A percentile compares a stretch with the other conserved stretches of the same genome.
phyloP scores from a whole-genome alignment of 352 stramenopile species.

The Phytophthora rubi region DNA sequence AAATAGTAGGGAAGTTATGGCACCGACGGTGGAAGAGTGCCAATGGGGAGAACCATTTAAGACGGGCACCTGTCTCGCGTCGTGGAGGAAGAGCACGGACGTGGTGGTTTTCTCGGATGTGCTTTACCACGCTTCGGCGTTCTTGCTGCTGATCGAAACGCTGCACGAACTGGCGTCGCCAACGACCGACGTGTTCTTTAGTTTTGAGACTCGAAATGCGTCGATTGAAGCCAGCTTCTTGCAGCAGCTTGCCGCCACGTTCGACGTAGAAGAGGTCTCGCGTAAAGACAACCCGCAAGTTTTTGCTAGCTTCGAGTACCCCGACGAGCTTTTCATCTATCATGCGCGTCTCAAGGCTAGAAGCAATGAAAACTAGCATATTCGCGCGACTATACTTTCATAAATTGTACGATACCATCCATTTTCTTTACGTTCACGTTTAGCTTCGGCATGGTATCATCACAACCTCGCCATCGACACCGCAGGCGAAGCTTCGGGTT shows the following conservation, averaged over 20 bases:
- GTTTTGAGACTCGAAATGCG: constrained; percentile 52
- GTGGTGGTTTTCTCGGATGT: constrained; percentile 61
- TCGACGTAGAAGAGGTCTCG: constrained; percentile 36
- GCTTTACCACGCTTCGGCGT: constrained; percentile 52
- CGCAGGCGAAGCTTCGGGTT: constrained; percentile 1
- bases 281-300: constrained; percentile 21
- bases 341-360: constrained; percentile 35
- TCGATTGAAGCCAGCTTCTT: constrained; percentile 52
- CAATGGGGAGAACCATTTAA: constrained; percentile 48
- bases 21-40: constrained; percentile 42
- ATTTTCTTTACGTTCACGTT: background rate
- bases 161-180: constrained; percentile 34
- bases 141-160: constrained; percentile 46
- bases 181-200: constrained; percentile 46
- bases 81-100: constrained; percentile 39
- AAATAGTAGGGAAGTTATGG: background rate
- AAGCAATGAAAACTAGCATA: constrained; percentile 11
- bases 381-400: constrained; percentile 2
- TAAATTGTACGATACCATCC: constrained; percentile 22
- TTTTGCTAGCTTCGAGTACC: constrained; percentile 46
- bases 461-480: constrained; percentile 32
- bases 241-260: constrained; percentile 30
- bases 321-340: constrained; percentile 54
- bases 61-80: constrained; percentile 21
- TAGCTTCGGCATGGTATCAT: background rate